Percentiles rank a stretch among this genome's conserved stretches.
Conservation (phyloP, 176 grass and related monocot genomes). For the maize (Zea mays) region DNA sequence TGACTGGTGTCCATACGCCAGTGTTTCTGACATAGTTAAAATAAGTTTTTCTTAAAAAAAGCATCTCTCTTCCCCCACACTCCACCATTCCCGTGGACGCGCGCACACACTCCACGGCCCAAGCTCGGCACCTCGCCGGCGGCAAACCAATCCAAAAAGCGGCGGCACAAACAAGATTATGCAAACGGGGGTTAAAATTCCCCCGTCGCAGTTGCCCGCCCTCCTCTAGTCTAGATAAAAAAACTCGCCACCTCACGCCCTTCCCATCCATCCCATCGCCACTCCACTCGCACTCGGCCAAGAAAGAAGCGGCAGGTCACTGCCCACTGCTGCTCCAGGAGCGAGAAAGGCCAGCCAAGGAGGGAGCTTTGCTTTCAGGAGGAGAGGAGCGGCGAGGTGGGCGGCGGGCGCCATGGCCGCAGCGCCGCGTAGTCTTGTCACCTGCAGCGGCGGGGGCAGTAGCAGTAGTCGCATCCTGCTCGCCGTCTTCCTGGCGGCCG, state of each 20-base stretch:
- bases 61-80: neutral
- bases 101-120: neutral
- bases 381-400: neutral
- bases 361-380: neutral
- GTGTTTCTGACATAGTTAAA: no score
- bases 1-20: no score
- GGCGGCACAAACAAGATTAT: slow-evolving; percentile 25
- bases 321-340: neutral
- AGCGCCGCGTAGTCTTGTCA: neutral
- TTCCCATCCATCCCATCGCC: slow-evolving; percentile 10
- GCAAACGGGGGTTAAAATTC: slow-evolving; percentile 9
- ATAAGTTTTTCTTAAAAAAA: no score
- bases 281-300: neutral
- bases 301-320: slow-evolving; percentile 18
- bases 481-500: neutral
- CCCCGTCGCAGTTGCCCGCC: slow-evolving; percentile 42
- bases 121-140: slow-evolving; percentile 9
- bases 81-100: slow-evolving; percentile 17
- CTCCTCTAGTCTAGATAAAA: neutral
- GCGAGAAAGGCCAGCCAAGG: neutral
- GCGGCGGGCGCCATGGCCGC: neutral
- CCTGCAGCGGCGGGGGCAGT: neutral
- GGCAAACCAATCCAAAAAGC: slow-evolving; percentile 9
- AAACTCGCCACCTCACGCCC: slow-evolving; percentile 22
- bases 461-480: slow-evolving; percentile 15